A percentile compares a stretch with the other conserved stretches of the same genome.
Evolutionary conservation across 345 rosid species (phyloP).

Genomic region (Corymbia maculata): DNA sequence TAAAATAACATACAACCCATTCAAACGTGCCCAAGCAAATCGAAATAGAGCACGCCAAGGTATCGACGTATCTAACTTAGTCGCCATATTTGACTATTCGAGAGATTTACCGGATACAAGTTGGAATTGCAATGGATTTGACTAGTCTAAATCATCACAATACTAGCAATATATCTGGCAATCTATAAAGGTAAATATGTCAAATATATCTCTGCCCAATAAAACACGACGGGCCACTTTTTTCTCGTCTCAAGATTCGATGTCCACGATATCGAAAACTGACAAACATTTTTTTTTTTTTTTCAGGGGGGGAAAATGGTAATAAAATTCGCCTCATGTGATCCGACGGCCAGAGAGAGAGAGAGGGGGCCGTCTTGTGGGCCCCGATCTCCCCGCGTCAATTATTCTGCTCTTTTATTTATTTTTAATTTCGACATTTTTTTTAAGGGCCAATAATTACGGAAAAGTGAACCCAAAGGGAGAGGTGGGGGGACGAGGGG

Average conservation of each 20-base stretch:
- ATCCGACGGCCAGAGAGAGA: no score
- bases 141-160: neutral
- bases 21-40: neutral
- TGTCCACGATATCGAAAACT: neutral
- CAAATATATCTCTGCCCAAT: fast-evolving
- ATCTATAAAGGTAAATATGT: neutral
- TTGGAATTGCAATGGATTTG: neutral
- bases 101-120: neutral
- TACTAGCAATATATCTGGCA: fast-evolving
- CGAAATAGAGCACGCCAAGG: neutral
- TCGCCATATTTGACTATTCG: neutral
- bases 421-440: neutral
- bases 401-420: neutral
- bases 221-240: neutral
- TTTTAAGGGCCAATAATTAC: neutral
- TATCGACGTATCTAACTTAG: neutral
- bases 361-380: neutral
- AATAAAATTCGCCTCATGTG: no score
- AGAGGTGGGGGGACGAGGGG: neutral
- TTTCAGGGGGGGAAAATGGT: no score
- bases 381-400: neutral
- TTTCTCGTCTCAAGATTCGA: neutral
- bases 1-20: neutral
- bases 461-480: neutral
- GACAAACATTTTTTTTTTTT: no score